phyloP scores from a whole-genome alignment of 257 asterid species.

The Gentiana straminea region DNA sequence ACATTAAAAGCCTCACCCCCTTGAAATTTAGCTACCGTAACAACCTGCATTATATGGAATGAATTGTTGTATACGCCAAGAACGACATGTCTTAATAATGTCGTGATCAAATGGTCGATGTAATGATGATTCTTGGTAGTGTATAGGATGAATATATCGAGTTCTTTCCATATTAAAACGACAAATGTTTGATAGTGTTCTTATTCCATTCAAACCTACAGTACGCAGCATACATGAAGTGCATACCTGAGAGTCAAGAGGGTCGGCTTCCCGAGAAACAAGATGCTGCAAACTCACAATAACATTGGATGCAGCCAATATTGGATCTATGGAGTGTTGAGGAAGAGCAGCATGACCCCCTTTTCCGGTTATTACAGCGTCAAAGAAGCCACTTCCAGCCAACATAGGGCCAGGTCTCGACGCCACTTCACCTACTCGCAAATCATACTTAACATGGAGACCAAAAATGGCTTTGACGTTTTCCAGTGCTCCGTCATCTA shows the following conservation, averaged over 20 bases:
- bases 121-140: too few species aligned
- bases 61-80: too few species aligned
- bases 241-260: constrained; percentile 86
- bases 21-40: constrained; percentile 74
- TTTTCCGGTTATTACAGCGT: constrained; percentile 84
- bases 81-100: too few species aligned
- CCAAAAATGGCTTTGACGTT: constrained; percentile 80
- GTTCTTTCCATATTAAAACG: too few species aligned
- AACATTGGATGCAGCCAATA: constrained; percentile 77
- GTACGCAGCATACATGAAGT: background rate
- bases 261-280: constrained; percentile 92
- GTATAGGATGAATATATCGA: too few species aligned
- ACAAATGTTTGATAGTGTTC: too few species aligned
- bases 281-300: constrained; percentile 82
- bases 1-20: constrained; percentile 94
- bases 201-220: too few species aligned
- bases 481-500: constrained; percentile 68
- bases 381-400: constrained; percentile 81
- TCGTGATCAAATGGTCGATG: too few species aligned
- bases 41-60: constrained; percentile 34
- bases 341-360: constrained; percentile 99
- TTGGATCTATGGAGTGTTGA: constrained; percentile 84
- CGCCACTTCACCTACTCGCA: constrained; percentile 46
- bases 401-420: constrained; percentile 59
- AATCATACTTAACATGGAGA: constrained; percentile 33